Base-by-base conservation (phyloP, 495 filamentous ascomycete species). In the Penicillium antarcticum region DNA sequence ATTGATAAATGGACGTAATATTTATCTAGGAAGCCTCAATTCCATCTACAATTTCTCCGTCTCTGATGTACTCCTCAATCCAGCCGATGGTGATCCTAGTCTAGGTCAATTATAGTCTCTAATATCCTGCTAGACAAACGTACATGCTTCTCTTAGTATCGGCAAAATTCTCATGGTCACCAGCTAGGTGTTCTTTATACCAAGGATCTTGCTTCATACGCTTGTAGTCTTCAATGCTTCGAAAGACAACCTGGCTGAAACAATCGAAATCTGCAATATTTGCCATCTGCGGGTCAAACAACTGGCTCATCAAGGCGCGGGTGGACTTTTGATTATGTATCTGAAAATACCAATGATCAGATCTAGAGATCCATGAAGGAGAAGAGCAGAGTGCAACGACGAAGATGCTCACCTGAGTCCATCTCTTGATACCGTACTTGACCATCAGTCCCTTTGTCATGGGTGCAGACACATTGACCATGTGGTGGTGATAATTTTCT, bases 161-260 rank as follows among this genome's bases (percentile, higher is more conserved):
- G 14, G 75, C 75, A 64, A 78, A 78, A 13, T 70, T 71, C 51
- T 71, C 70, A 56, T 78, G 73, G 49, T 78, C 75, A 18, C 55
- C 54, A 10, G 62, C 42, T 8, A 75, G 37, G 45, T 70, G 50
- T 57, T 77, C 62, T 55, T 72, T 68, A 45, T 57, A 71, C 21
- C 52, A 66, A 9, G 68, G 64, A 58, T 71, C 68, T 19, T 67
- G 40, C 43, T 68, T 69, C 61, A 75, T 69, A 12, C 43, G 31
- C 48, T 65, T 68, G 48, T 68, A 80, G 42, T 73, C 66, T 19
- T 76, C 69, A 13, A 78, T n/a, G 42, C 50, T 60, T 36, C 64
- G 41, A 51, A 80, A 77, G 2, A 73, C 57, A 5, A 72, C 67
- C 63, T 78, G 75, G 44, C 65, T 70, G 57, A 78, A 73, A 55